Evolutionary conservation across 2,329 filamentous ascomycete species (phyloP).

Genomic region (Penicillium sp.): DNA sequence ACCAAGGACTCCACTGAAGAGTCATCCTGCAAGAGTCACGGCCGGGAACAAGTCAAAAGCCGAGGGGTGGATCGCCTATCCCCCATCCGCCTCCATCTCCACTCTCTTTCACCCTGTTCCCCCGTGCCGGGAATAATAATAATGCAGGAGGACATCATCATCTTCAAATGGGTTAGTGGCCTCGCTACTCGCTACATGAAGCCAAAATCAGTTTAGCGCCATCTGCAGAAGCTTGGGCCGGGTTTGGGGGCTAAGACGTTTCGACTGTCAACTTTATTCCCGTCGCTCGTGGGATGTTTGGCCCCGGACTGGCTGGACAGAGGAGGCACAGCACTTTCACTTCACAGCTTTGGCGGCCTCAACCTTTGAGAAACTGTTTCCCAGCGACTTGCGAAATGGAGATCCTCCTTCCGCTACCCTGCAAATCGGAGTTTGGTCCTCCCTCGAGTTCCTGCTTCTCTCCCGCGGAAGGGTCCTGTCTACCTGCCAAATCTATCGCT

Average conservation of each 20-base stretch:
- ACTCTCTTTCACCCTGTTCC: not conserved
- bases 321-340: not conserved
- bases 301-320: not conserved
- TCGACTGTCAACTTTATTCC: slow-evolving; percentile 1
- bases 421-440: not conserved
- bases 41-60: slow-evolving; percentile 1
- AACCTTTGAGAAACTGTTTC: too few relatives aligned
- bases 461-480: not conserved
- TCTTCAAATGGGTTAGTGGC: slow-evolving; percentile 6
- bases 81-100: slow-evolving; percentile 4
- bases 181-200: slow-evolving; percentile 33
- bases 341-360: not conserved
- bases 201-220: slow-evolving; percentile 26
- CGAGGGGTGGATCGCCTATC: not conserved
- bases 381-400: not conserved
- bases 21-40: not conserved
- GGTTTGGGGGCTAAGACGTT: slow-evolving; percentile 11
- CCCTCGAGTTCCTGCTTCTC: not conserved
- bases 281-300: not conserved
- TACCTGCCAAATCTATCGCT: not conserved
- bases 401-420: not conserved
- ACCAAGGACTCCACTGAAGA: not conserved
- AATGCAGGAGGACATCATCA: not conserved
- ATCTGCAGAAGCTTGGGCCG: slow-evolving; percentile 11
- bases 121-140: not conserved